A percentile compares a stretch with the other conserved stretches of the same genome.
phyloP scores from a whole-genome alignment of 225 moss, liverwort and hornwort species.

The Pseudisothecium myosuroides region DNA sequence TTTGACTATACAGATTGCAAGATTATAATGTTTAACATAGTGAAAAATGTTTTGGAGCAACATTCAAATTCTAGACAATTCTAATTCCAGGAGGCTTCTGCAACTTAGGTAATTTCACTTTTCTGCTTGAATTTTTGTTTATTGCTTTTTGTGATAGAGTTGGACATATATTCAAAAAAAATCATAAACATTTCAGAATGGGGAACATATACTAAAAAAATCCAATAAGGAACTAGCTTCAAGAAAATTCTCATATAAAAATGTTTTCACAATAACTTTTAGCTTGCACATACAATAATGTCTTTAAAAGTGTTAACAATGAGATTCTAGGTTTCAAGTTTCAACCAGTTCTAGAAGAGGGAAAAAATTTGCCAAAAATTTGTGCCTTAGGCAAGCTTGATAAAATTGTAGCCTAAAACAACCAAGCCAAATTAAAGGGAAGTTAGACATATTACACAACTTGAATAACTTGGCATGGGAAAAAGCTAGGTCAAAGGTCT shows the following conservation, averaged over 20 bases:
- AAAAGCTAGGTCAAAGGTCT: fast-evolving
- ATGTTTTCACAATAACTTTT: not conserved
- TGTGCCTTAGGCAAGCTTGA: not conserved
- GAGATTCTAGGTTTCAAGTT: not conserved
- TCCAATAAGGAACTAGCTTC: no score
- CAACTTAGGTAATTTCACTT: not conserved
- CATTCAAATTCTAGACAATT: fast-evolving
- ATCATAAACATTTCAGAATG: not conserved
- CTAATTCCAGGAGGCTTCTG: no score
- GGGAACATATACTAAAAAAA: not conserved
- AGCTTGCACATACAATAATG: not conserved
- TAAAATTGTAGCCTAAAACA: not conserved
- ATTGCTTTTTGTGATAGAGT: not conserved
- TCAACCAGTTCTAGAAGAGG: not conserved
- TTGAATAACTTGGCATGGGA: not conserved
- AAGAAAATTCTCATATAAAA: no score
- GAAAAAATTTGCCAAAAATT: not conserved
- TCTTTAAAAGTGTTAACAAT: not conserved
- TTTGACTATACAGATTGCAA: not conserved
- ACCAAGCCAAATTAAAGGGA: not conserved
- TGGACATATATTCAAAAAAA: not conserved
- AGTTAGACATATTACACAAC: no score
- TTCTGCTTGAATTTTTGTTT: not conserved
- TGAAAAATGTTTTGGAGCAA: fast-evolving
- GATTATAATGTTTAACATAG: no score